Conservation (phyloP, 805 yeast species). For the Isabelozyma pseudorhagii region DNA sequence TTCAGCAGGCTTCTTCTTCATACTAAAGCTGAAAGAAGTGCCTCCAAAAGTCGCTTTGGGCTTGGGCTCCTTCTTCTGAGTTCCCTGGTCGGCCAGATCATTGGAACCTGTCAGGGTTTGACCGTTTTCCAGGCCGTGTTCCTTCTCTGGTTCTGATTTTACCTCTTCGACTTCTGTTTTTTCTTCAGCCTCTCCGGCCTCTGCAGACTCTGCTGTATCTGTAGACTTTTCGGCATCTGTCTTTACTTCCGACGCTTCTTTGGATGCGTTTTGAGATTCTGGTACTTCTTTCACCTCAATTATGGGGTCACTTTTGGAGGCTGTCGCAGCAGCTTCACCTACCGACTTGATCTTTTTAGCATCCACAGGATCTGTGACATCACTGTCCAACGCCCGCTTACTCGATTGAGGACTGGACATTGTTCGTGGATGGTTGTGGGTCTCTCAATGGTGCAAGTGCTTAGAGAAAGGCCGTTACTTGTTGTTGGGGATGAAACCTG, state of each 20-base stretch:
- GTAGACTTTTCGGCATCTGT: conserved; percentile 1
- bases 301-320: not conserved
- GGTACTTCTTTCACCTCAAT: conserved; percentile 3
- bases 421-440: not conserved
- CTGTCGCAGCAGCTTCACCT: not conserved
- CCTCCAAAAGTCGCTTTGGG: conserved; percentile 6
- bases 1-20: conserved; percentile 4
- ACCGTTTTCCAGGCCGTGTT: too few species aligned
- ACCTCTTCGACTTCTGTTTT: too few species aligned
- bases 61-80: not conserved
- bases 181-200: not conserved
- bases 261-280: conserved; percentile 12
- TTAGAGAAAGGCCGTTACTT: not conserved
- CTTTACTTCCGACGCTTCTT: conserved; percentile 1
- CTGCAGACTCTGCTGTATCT: not conserved
- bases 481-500: not conserved
- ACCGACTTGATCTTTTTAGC: conserved; percentile 7
- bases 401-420: conserved; percentile 12
- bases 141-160: too few species aligned
- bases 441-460: not conserved
- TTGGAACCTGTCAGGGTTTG: too few species aligned
- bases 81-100: too few species aligned
- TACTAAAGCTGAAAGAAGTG: conserved; percentile 5
- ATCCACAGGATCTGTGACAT: conserved; percentile 2
- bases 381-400: conserved; percentile 16